phyloP scores from a whole-genome alignment of 805 yeast species.

The Metschnikowia picachoensis region DNA sequence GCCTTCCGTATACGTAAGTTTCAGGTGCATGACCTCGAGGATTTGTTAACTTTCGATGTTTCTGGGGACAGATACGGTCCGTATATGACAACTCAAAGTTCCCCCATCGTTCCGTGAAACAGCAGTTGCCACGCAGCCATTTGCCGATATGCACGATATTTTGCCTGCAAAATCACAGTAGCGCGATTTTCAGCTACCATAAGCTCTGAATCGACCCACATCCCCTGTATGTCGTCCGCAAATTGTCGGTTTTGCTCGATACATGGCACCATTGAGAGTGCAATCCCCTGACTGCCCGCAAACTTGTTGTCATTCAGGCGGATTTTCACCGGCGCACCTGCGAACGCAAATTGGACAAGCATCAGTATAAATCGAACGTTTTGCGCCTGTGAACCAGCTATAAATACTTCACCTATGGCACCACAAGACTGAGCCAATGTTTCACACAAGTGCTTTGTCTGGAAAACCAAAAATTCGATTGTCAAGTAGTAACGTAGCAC shows the following conservation, averaged over 20 bases:
- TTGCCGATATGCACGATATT: slow-evolving; percentile 7
- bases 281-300: slow-evolving; percentile 10
- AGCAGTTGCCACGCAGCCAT: slow-evolving; percentile 14
- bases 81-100: background rate
- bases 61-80: too few relatives aligned
- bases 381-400: slow-evolving; percentile 53
- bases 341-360: slow-evolving; percentile 8
- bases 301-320: slow-evolving; percentile 3
- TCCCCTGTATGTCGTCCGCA: too few relatives aligned
- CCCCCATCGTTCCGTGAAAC: slow-evolving; percentile 7
- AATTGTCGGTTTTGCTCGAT: background rate
- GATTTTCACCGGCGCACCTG: background rate
- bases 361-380: slow-evolving; percentile 24
- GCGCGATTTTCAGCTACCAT: background rate
- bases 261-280: slow-evolving; percentile 4
- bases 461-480: slow-evolving; percentile 51
- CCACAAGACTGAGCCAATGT: slow-evolving; percentile 22
- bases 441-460: slow-evolving; percentile 38
- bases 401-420: slow-evolving; percentile 29
- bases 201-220: too few relatives aligned
- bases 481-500: slow-evolving; percentile 42
- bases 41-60: too few relatives aligned
- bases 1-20: too few relatives aligned
- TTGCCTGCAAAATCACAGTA: slow-evolving; percentile 2
- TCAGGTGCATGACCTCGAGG: too few relatives aligned